Evolutionary conservation across 2,329 filamentous ascomycete species (phyloP), one percentile per base, ranked within the genome.

Genomic region (Penicillium sp.): DNA sequence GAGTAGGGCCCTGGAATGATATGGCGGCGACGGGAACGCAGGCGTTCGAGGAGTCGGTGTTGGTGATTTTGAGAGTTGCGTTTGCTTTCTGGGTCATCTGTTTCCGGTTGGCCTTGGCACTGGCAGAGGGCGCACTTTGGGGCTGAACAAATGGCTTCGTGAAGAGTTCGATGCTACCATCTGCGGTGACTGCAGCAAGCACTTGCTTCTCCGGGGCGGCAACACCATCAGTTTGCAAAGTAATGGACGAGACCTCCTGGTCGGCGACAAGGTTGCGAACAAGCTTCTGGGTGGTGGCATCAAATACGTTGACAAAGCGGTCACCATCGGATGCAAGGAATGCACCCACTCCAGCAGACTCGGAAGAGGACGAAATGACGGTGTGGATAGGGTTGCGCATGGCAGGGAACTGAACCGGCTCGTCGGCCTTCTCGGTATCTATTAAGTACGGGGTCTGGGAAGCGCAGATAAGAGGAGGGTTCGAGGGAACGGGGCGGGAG

Each of bases 301-400:
- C 75, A 54, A 81, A 82, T 37, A 82, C 71, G 59, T 80, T 82
- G 60, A 83, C 76, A 62, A 79, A 82, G 48, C 79, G 78, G 60
- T 81, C 80, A 15, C 74, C 72, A 63, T 82, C 80, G 29, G 79
- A 77, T 12, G 78, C 78, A 21, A 82, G 75, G 66, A 82, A 82
- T 46, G 70, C 62, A 29, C 74, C 73, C 21, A 71, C 65, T 25
- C 68, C 66, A 47, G 65, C 67, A 40, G 72, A 70, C 38, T 73
- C 67, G 31, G 66, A 62, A 27, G 72, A 74, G 5, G 79, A 79
- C n/a, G 76, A 66, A 56, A 80, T 66, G 33, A 83, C 67, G 4
- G 75, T 77, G 59, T 80, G 79, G 37, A 83, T 75, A n/a, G 75
- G 68, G 56, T 80, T 80, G 54, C 75, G 77, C 73, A 82, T 81